Percentiles rank a stretch among this genome's conserved stretches.
Conservation (phyloP, 441 rosid species). For the Adansonia gregorii region DNA sequence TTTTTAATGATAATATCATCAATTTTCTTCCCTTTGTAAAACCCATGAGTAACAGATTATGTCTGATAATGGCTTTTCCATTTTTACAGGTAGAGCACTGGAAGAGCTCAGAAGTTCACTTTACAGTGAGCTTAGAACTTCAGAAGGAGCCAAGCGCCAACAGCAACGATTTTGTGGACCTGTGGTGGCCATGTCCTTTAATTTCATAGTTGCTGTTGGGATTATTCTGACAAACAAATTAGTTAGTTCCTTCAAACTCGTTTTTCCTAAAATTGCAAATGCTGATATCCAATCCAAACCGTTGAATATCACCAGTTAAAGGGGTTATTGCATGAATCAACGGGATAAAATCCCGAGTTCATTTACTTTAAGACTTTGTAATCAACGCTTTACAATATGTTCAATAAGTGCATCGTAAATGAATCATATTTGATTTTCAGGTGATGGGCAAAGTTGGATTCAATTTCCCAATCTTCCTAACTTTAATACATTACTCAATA, state of each 20-base stretch:
- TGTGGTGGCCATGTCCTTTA: slow-evolving; percentile 81
- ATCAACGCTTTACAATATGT: background rate
- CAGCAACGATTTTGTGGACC: slow-evolving; percentile 88
- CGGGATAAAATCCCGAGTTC: too few relatives aligned
- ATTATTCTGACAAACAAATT: slow-evolving; percentile 86
- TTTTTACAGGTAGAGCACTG: slow-evolving; percentile 65
- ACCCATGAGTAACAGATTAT: too few relatives aligned
- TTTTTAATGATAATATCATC: too few relatives aligned
- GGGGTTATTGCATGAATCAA: too few relatives aligned
- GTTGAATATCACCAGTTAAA: background rate
- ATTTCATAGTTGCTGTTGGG: slow-evolving; percentile 81
- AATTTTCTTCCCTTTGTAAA: too few relatives aligned
- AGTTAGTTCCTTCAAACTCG: slow-evolving; percentile 38
- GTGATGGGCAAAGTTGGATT: slow-evolving; percentile 87
- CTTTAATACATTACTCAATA: slow-evolving; percentile 71
- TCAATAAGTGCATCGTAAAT: background rate
- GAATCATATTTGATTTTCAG: slow-evolving; percentile 41
- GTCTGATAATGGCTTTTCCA: background rate
- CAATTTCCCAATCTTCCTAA: slow-evolving; percentile 81
- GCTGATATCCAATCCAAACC: background rate
- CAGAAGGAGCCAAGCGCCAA: slow-evolving; percentile 86
- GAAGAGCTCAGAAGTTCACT: slow-evolving; percentile 81
- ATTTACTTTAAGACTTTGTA: background rate
- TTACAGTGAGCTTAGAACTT: slow-evolving; percentile 77
- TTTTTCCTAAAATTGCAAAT: background rate